Evolutionary conservation across 345 rosid genomes (phyloP).

Genomic region (Carallia pectinifolia): DNA sequence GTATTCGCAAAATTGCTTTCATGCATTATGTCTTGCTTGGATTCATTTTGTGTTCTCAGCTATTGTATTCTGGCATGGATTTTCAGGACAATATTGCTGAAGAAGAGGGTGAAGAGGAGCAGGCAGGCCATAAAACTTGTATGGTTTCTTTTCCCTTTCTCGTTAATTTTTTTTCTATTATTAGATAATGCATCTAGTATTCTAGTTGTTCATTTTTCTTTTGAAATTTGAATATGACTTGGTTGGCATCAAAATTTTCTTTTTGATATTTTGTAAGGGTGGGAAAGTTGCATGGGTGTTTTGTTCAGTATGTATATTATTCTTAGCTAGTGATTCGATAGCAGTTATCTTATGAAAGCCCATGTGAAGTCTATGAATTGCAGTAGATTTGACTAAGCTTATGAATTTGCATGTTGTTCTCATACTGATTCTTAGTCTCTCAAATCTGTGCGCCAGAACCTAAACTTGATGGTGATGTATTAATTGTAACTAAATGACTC

Average conservation of each 20-base stretch:
- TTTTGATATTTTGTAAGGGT: background rate
- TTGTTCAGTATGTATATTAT: too few relatives aligned
- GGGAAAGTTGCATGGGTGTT: too few relatives aligned
- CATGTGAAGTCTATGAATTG: too few relatives aligned
- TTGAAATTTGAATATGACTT: background rate
- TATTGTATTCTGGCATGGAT: constrained; percentile 12
- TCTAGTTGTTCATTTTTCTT: background rate
- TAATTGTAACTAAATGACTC: too few relatives aligned
- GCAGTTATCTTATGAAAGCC: too few relatives aligned
- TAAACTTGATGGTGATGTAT: too few relatives aligned
- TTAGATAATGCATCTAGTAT: background rate
- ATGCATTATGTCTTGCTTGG: constrained; percentile 17
- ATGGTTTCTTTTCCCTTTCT: constrained; percentile 22
- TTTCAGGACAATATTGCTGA: constrained; percentile 70
- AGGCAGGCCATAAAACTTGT: constrained; percentile 43
- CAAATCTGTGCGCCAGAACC: too few relatives aligned
- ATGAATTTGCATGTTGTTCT: too few relatives aligned
- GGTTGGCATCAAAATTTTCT: background rate
- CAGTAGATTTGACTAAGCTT: too few relatives aligned
- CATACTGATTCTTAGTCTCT: too few relatives aligned
- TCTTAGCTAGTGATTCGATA: too few relatives aligned
- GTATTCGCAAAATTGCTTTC: background rate
- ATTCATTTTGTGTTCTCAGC: constrained; percentile 11
- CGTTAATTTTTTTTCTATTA: too few relatives aligned
- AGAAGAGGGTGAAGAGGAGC: constrained; percentile 71